Evolutionary conservation across 805 yeast genomes (phyloP).

Genomic region (Ogataea paraovalis): DNA sequence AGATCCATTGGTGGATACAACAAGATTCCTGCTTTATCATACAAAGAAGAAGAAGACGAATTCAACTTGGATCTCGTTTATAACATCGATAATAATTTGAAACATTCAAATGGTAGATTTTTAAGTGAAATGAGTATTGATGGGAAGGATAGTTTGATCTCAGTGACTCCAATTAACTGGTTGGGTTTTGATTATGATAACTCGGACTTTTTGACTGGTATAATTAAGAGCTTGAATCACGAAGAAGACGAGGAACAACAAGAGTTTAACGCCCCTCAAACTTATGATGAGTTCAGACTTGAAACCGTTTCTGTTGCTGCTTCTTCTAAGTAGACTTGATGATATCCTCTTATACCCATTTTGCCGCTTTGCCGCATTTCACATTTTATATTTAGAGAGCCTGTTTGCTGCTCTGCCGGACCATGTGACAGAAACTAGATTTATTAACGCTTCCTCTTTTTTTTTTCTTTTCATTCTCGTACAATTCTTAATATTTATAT

Average conservation of each 20-base stretch:
- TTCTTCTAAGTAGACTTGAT: neutral
- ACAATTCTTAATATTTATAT: no score
- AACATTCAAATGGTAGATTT: constrained; percentile 4
- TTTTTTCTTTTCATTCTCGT: no score
- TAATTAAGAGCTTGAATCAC: constrained; percentile 10
- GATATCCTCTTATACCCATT: neutral
- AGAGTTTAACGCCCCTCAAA: neutral
- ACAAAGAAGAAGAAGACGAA: constrained; percentile 5
- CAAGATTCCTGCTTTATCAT: constrained; percentile 15
- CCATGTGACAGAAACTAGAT: no score
- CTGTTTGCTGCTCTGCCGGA: neutral
- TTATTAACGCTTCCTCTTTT: no score
- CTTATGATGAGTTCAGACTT: neutral
- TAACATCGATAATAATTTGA: constrained; percentile 16
- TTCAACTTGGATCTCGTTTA: constrained; percentile 12
- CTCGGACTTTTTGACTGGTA: constrained; percentile 9
- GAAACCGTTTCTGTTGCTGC: neutral
- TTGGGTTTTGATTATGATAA: constrained; percentile 16
- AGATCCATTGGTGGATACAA: constrained; percentile 40
- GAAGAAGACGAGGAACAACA: constrained; percentile 1
- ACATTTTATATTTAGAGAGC: neutral
- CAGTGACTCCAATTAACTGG: constrained; percentile 22
- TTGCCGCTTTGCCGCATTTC: neutral
- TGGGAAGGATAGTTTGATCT: constrained; percentile 16
- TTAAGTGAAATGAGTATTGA: constrained; percentile 19